These are phyloP conservation scores for Ustilago bromivora DNA, from an alignment of 1,284 basidiomycete species.

Conservation along the genomic window DNA sequence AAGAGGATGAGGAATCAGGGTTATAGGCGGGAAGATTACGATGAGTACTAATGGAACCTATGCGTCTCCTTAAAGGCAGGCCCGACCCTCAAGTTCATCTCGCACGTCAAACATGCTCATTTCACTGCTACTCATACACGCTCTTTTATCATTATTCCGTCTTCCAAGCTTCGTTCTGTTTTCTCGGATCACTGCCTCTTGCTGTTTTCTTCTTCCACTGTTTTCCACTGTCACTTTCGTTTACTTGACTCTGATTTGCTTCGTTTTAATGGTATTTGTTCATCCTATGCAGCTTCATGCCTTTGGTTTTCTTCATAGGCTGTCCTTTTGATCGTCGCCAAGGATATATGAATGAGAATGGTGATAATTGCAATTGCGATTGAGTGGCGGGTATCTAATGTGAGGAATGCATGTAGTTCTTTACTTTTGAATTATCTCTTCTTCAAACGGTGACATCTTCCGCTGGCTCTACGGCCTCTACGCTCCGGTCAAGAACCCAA, in stretches of 20 bases:
- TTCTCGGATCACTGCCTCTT: not conserved
- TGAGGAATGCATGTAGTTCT: not conserved
- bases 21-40: constrained; percentile 29
- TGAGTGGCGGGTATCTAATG: constrained; percentile 1
- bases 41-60: constrained; percentile 16
- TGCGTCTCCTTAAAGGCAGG: too few species aligned
- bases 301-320: too few species aligned
- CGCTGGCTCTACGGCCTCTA: not conserved
- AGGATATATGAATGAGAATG: not conserved
- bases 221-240: constrained; percentile 2
- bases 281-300: not conserved
- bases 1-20: constrained; percentile 18
- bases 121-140: not conserved
- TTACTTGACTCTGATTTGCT: not conserved
- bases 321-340: too few species aligned
- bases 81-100: too few species aligned
- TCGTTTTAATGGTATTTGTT: constrained; percentile 1
- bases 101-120: too few species aligned
- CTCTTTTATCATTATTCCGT: not conserved
- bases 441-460: not conserved
- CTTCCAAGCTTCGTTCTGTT: not conserved
- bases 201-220: not conserved
- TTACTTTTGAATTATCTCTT: not conserved
- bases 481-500: constrained; percentile 10
- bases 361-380: not conserved